These are phyloP conservation scores for Neobulgaria alba DNA, from an alignment of 2,329 filamentous ascomycete genomes.

Conservation along the genomic window DNA sequence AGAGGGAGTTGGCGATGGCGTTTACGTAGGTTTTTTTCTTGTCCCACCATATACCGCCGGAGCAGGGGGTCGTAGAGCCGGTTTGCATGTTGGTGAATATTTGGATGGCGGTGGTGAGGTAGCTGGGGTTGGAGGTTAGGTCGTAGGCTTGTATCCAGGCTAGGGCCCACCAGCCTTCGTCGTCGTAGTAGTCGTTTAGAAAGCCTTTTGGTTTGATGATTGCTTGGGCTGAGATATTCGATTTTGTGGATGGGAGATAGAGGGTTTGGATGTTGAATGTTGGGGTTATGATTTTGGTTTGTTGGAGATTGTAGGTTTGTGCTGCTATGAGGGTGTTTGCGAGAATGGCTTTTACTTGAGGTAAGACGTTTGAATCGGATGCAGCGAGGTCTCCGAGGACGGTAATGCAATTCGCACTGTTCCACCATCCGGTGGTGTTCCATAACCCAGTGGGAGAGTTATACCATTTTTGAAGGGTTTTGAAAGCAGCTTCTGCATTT, in stretches of 20 bases:
- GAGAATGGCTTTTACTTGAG: slow-evolving; percentile 33
- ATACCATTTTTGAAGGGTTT: slow-evolving; percentile 40
- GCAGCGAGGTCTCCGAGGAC: slow-evolving; percentile 43
- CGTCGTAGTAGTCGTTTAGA: slow-evolving; percentile 48
- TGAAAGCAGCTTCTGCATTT: not conserved
- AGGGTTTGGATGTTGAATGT: slow-evolving; percentile 17
- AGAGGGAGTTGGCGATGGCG: slow-evolving; percentile 50
- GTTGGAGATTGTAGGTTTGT: slow-evolving; percentile 21
- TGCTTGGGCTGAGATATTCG: too few species aligned
- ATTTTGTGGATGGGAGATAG: not conserved
- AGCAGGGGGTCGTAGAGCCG: slow-evolving; percentile 40
- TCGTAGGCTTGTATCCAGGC: slow-evolving; percentile 51
- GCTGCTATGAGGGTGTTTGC: slow-evolving; percentile 33
- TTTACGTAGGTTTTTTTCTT: slow-evolving; percentile 45
- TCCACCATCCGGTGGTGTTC: slow-evolving; percentile 60
- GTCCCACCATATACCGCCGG: slow-evolving; percentile 44
- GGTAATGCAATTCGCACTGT: slow-evolving; percentile 58
- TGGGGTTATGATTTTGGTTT: slow-evolving; percentile 18
- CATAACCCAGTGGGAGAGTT: slow-evolving; percentile 51
- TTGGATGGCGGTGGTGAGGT: slow-evolving; percentile 42
- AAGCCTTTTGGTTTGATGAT: slow-evolving; percentile 32
- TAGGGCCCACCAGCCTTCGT: slow-evolving; percentile 56
- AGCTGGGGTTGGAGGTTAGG: slow-evolving; percentile 40
- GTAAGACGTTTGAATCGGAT: slow-evolving; percentile 28
- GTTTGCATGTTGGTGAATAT: slow-evolving; percentile 50